Conservation (phyloP, 2,329 filamentous ascomycete species). For the Xylariaceae sp. region DNA sequence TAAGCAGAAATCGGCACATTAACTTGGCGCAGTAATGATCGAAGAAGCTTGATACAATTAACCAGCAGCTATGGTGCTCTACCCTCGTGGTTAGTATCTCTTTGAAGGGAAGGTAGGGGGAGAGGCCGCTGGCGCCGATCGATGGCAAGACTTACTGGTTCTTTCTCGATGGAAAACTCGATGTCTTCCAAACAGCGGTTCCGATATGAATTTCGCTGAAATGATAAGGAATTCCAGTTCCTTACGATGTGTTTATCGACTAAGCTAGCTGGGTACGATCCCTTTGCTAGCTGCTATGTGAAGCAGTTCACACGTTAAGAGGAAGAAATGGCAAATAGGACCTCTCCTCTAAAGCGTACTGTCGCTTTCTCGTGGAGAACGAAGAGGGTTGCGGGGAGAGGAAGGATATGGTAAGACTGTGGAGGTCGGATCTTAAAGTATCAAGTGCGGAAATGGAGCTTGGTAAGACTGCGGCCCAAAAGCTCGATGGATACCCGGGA, state of each 20-base stretch:
- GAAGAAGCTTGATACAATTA: background rate
- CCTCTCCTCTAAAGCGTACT: no score
- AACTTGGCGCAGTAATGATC: background rate
- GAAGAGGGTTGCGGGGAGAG: background rate
- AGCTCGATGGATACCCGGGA: conserved; percentile 18
- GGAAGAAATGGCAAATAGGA: no score
- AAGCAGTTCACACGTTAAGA: no score
- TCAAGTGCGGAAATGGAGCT: no score
- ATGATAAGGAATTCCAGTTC: no score
- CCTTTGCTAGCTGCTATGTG: no score
- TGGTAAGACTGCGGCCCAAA: conserved; percentile 10
- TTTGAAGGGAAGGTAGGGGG: background rate
- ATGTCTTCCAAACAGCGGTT: no score
- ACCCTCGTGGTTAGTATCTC: background rate
- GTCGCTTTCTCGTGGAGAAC: no score
- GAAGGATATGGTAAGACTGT: conserved; percentile 25
- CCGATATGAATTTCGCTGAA: no score
- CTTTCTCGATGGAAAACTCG: background rate
- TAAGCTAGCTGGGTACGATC: no score
- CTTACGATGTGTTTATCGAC: no score
- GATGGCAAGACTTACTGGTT: background rate
- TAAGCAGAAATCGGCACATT: background rate
- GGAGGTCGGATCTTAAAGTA: background rate
- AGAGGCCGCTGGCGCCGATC: background rate
- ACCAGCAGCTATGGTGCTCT: conserved; percentile 3